Conservation (phyloP, 2,329 filamentous ascomycete species). For the Trichophyton equinum region DNA sequence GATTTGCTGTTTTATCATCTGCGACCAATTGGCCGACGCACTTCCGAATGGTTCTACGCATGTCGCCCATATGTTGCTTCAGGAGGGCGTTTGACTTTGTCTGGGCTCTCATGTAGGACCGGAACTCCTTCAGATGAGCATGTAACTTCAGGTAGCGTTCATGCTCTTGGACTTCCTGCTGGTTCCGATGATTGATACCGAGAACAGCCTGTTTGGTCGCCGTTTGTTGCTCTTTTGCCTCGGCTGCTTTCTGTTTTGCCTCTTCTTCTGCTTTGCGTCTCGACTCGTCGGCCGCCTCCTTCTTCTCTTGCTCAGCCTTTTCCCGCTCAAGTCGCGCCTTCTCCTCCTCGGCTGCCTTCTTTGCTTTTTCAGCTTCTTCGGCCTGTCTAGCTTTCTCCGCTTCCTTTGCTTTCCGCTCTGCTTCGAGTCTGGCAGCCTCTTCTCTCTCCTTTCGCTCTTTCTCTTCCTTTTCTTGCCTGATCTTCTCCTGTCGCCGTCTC, state of each 20-base stretch:
- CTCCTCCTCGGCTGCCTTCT: slow-evolving; percentile 25
- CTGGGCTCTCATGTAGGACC: slow-evolving; percentile 42
- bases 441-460: slow-evolving; percentile 27
- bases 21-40: slow-evolving; percentile 59
- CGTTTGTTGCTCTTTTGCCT: slow-evolving; percentile 19
- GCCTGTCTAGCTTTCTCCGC: slow-evolving; percentile 24
- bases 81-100: slow-evolving; percentile 45
- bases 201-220: slow-evolving; percentile 17
- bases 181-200: slow-evolving; percentile 20
- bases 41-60: slow-evolving; percentile 58
- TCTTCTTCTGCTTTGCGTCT: slow-evolving; percentile 24
- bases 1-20: slow-evolving; percentile 51
- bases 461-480: slow-evolving; percentile 26
- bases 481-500: slow-evolving; percentile 23
- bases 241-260: slow-evolving; percentile 17
- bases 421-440: slow-evolving; percentile 26
- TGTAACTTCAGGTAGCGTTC: slow-evolving; percentile 47
- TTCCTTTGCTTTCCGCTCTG: slow-evolving; percentile 33
- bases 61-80: slow-evolving; percentile 56
- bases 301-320: slow-evolving; percentile 13
- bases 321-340: slow-evolving; percentile 17
- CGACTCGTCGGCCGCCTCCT: slow-evolving; percentile 23
- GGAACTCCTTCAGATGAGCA: slow-evolving; percentile 50
- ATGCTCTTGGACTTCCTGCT: slow-evolving; percentile 33
- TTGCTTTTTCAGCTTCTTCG: slow-evolving; percentile 23